Evolutionary conservation across 805 yeast genomes (phyloP), one percentile per base, ranked within the genome.

Genomic region (Wickerhamomyces canadensis): DNA sequence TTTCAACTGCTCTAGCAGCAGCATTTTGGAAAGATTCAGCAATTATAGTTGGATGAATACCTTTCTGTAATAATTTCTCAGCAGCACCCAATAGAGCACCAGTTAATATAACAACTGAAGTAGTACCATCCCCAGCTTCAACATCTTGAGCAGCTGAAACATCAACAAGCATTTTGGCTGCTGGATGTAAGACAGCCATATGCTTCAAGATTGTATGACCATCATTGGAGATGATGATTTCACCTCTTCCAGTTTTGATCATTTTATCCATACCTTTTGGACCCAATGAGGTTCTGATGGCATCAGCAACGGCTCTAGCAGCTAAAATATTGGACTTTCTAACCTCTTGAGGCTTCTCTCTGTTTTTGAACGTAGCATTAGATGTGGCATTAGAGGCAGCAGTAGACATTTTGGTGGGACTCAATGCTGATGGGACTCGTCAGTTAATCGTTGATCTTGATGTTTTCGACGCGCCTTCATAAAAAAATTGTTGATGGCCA

Each of bases 221-320:
- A 64, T 93, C 99, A 61, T 93, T 93, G 45, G 98, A 88, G 51
- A 93, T 89, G 51, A 91, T 84, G n/a, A 93, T 72, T 57, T 93
- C 88, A 27, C 98, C 98, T 41, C 74, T 76, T 35, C 89, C 82
- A 15, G 98, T 89, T 64, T 87, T 87, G 66, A 86, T 87, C 98
- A 93, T 91, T 69, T 93, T 93, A 63, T 93, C 99, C 98, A 93
- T 93, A 43, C 99, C 99, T 62, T 88, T 91, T 39, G 99, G 99
- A 16, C 99, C 99, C 42, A 93, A 68, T 13, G 98, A 83, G 24
- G 87, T 76, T 62, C 93, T 89, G 33, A 91, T 97, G 44, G 94
- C 74, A 61, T 93, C 98, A 27, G 98, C 99, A 16, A 93, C 98
- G 21, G 98, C 99, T 56, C 94, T 88, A 39, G 98, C 98, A 26